Percentiles rank a stretch among this genome's conserved stretches.
Evolutionary conservation across 2,329 filamentous ascomycete species (phyloP).

Genomic region (Talaromyces atroroseus): DNA sequence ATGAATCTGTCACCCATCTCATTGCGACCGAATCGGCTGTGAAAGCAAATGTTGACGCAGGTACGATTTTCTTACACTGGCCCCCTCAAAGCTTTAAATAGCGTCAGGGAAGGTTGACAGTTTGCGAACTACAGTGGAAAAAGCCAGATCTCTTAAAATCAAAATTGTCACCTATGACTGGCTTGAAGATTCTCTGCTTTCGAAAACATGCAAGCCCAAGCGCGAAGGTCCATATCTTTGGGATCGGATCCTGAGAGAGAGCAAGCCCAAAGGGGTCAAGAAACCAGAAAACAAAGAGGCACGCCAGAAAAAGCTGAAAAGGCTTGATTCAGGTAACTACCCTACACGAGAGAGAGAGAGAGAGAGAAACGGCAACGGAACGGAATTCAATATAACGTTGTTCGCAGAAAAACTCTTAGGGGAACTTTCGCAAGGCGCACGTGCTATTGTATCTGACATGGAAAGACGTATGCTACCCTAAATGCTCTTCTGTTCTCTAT

Average conservation of each 20-base stretch:
- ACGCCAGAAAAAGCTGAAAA: constrained; percentile 7
- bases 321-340: constrained; percentile 8
- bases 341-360: too few species aligned
- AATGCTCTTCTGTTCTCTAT: not conserved
- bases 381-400: not conserved
- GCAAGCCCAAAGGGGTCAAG: constrained; percentile 11
- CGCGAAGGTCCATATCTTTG: constrained; percentile 30
- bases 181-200: constrained; percentile 41
- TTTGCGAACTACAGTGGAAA: constrained; percentile 30
- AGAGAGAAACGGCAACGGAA: not conserved
- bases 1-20: constrained; percentile 62
- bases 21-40: constrained; percentile 61
- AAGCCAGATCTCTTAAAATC: constrained; percentile 34
- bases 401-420: constrained; percentile 11
- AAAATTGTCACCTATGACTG: constrained; percentile 45
- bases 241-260: constrained; percentile 34
- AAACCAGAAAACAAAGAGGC: constrained; percentile 7
- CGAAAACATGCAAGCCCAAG: constrained; percentile 30
- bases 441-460: constrained; percentile 19
- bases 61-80: constrained; percentile 21
- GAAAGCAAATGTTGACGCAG: constrained; percentile 41
- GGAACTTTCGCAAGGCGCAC: constrained; percentile 18
- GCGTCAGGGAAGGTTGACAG: not conserved
- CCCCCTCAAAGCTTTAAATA: not conserved
- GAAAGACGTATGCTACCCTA: constrained; percentile 16